Evolutionary conservation across 495 filamentous ascomycete species (phyloP).

Genomic region (Aspergillus ostianus): DNA sequence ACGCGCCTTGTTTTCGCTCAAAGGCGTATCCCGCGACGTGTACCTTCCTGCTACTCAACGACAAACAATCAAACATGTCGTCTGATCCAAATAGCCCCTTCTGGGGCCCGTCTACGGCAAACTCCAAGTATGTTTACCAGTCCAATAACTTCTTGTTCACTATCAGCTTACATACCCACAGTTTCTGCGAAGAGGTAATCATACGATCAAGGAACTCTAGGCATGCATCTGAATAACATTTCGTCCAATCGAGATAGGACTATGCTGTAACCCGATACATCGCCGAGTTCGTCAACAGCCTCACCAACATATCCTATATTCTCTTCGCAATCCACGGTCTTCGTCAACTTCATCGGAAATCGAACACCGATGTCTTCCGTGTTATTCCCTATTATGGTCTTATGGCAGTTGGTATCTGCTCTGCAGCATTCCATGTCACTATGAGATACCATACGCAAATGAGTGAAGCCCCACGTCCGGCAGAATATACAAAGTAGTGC

Average conservation of each 20-base stretch:
- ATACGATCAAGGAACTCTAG: not conserved
- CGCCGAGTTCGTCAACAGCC: conserved; percentile 37
- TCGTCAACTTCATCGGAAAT: conserved; percentile 17
- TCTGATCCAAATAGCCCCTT: not conserved
- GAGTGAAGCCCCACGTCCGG: conserved; percentile 20
- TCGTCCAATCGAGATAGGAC: conserved; percentile 18
- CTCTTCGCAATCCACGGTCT: conserved; percentile 29
- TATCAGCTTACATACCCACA: conserved; percentile 3
- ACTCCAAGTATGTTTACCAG: not conserved
- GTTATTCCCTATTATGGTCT: conserved; percentile 30
- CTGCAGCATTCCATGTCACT: conserved; percentile 32
- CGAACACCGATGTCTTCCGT: conserved; percentile 18
- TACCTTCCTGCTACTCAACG: not conserved
- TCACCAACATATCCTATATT: conserved; percentile 30
- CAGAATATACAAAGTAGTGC: too few species aligned
- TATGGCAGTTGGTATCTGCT: conserved; percentile 34
- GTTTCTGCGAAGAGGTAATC: conserved; percentile 36
- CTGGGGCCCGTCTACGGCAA: not conserved
- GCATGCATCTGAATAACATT: not conserved
- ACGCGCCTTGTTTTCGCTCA: not conserved
- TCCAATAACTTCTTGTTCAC: not conserved
- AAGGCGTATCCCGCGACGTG: not conserved
- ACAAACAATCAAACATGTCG: not conserved
- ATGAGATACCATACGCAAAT: conserved; percentile 38
- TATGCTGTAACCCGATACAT: conserved; percentile 33